Conservation (phyloP, 345 rosid genomes). For the Geranium rotundifolium region DNA sequence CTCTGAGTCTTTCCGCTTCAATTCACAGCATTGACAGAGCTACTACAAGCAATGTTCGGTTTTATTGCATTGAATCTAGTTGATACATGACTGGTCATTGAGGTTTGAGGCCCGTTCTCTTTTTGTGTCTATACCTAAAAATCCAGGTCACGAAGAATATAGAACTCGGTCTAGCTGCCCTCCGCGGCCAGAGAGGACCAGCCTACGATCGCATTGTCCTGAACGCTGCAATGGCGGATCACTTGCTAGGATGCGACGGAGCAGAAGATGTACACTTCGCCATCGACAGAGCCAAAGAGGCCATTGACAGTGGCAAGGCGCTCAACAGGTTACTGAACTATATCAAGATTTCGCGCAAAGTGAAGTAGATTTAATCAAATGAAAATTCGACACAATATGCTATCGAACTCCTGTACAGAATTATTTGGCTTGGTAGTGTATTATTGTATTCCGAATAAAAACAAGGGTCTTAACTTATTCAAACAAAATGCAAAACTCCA, state of each 20-base stretch:
- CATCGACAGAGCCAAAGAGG: conserved; percentile 80
- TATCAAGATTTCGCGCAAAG: conserved; percentile 56
- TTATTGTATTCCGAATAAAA: too few species aligned
- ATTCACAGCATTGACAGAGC: too few species aligned
- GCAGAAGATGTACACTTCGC: conserved; percentile 59
- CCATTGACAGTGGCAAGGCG: conserved; percentile 86
- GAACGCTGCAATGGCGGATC: conserved; percentile 89
- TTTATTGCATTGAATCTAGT: too few species aligned
- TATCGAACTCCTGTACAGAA: too few species aligned
- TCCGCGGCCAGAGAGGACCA: conserved; percentile 66
- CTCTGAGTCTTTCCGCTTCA: background rate
- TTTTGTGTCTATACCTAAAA: too few species aligned
- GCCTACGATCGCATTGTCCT: conserved; percentile 81
- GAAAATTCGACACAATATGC: too few species aligned
- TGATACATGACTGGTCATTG: too few species aligned
- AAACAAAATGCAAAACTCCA: background rate
- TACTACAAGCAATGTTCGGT: too few species aligned
- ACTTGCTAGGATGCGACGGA: conserved; percentile 73
- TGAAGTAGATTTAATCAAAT: conserved; percentile 11
- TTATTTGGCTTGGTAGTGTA: too few species aligned
- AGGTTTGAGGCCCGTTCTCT: too few species aligned
- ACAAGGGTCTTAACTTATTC: too few species aligned
- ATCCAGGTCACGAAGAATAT: conserved; percentile 65
- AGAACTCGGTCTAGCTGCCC: conserved; percentile 78
- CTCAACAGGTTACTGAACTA: conserved; percentile 61